Evolutionary conservation across 2,329 filamentous ascomycete species (phyloP).

Genomic region (Fusarium duplospermum): DNA sequence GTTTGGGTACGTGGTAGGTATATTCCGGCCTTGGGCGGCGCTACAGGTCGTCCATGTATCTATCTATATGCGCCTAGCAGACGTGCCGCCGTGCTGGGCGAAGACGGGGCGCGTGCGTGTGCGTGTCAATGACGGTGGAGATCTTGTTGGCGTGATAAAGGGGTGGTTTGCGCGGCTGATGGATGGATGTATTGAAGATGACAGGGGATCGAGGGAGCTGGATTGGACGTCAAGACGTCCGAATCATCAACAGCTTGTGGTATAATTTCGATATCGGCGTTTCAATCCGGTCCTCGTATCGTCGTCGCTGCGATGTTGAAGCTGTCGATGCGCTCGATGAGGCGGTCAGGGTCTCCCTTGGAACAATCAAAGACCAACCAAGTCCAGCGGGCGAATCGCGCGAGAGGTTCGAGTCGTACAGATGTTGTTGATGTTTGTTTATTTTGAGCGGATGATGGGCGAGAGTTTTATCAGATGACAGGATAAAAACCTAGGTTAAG

Average conservation of each 20-base stretch:
- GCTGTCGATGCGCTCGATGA: constrained; percentile 4
- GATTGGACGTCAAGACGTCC: constrained; percentile 25
- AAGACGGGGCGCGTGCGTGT: neutral
- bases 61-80: constrained; percentile 25
- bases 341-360: constrained; percentile 9
- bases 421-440: neutral
- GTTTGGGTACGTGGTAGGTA: neutral
- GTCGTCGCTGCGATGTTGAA: neutral
- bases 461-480: neutral
- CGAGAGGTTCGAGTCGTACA: neutral
- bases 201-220: neutral
- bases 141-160: constrained; percentile 21
- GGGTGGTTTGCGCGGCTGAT: constrained; percentile 17
- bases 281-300: neutral
- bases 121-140: neutral
- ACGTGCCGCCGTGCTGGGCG: constrained; percentile 5
- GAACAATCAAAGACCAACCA: neutral
- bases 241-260: constrained; percentile 1
- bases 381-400: neutral
- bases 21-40: constrained; percentile 23
- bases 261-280: neutral
- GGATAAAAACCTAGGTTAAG: neutral
- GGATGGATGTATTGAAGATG: neutral
- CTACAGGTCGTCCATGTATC: constrained; percentile 40
- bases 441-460: neutral